Evolutionary conservation across 2,329 filamentous ascomycete genomes (phyloP), one percentile per base, ranked within the genome.

Genomic region (Xylariaceae sp.): DNA sequence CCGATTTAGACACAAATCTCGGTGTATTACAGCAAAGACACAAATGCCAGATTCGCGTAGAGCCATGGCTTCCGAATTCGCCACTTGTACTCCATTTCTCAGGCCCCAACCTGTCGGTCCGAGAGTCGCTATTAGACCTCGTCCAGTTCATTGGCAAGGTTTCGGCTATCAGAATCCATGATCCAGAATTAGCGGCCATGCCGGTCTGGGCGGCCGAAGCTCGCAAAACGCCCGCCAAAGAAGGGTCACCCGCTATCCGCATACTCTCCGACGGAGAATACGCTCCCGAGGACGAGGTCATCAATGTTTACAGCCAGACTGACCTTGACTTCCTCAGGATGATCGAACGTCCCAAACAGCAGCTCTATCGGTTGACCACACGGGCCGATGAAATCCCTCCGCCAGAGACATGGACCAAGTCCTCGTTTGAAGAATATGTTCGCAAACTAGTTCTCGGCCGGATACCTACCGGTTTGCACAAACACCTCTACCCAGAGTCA

Each of bases 361-460:
- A 46, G 26, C 3, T 12, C 42, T 62, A 63, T 46, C 51, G 45
- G 42, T 54, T 68, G 30, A 60, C 47, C 1, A 59, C 11, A 5
- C 62, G 63, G 31, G 65, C 65, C 27, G 63, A 67, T 37, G 45
- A 64, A 11, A 66, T 70, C 9, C 42, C 51, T 8, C 56, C 44
- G 8, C 68, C 68, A 30, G 29, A 47, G 2, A 40, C 49, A 19
- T 69, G 67, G 67, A 69, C 64, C 1, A 63, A 62, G 51, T 31
- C 37, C 12, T 64, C 63, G 4, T 64, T 70, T 9, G 64, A 67
- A 48, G 31, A 58, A 50, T 69, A 69, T 34, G 63, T 69, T 19
- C 61, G 62, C 9, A 53, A 61, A 6, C 43, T 70, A 32, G 64
- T 67, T 4, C 41, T 62, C 47, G 67, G 61, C 19, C 57, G 48